phyloP scores from a whole-genome alignment of 345 rosid species.

The Rhodamnia rubescens region DNA sequence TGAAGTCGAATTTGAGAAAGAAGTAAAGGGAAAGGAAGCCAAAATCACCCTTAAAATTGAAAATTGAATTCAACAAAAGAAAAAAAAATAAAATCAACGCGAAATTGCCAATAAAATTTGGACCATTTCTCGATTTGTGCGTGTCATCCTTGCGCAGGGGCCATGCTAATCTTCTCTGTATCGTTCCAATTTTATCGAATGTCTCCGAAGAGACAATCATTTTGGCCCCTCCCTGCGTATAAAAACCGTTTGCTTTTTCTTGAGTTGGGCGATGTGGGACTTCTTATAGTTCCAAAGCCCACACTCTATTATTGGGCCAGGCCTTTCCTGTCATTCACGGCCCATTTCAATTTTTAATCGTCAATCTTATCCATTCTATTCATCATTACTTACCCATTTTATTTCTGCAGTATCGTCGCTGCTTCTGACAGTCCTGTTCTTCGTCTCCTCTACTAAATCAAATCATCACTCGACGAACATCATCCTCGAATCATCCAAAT shows the following conservation, averaged over 20 bases:
- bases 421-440: neutral
- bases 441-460: neutral
- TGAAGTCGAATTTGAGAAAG: too few species aligned
- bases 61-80: too few species aligned
- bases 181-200: neutral
- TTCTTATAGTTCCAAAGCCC: neutral
- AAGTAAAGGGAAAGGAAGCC: too few species aligned
- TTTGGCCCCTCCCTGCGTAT: fast-evolving
- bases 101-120: neutral
- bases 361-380: neutral
- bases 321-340: neutral
- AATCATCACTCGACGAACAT: neutral
- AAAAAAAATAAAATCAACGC: neutral
- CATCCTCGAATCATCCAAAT: neutral
- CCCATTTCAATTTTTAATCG: neutral
- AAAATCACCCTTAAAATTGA: neutral
- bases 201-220: fast-evolving
- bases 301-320: neutral
- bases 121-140: neutral
- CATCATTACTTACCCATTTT: neutral
- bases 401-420: neutral
- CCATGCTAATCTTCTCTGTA: neutral
- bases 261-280: fast-evolving
- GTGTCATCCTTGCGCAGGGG: neutral
- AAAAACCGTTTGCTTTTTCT: neutral